These are phyloP conservation scores for Atkinsonella hypoxylon DNA, from an alignment of 2,329 filamentous ascomycete species.

Conservation along the genomic window DNA sequence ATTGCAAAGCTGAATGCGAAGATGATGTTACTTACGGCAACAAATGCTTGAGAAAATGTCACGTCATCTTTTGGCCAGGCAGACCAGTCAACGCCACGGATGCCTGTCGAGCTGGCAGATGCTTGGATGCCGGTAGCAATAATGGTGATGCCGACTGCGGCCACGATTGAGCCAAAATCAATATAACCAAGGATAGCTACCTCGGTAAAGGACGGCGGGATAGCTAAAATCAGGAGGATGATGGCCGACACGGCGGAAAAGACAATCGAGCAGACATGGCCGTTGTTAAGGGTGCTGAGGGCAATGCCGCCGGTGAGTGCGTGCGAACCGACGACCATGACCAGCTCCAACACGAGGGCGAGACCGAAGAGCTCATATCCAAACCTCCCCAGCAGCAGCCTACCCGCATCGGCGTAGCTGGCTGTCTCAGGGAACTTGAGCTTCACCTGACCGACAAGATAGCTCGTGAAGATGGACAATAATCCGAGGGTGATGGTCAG, in stretches of 20 bases:
- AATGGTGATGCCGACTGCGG: conserved; percentile 50
- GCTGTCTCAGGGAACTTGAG: conserved; percentile 37
- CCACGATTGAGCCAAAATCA: conserved; percentile 44
- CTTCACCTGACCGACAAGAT: conserved; percentile 28
- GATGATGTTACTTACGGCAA: conserved; percentile 49
- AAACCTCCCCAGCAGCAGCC: conserved; percentile 41
- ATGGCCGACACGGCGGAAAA: conserved; percentile 26
- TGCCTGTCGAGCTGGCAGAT: conserved; percentile 8
- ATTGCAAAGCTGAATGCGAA: conserved; percentile 46
- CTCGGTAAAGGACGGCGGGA: conserved; percentile 28
- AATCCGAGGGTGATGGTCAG: conserved; percentile 22
- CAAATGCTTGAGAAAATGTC: conserved; percentile 37
- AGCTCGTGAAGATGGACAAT: conserved; percentile 26
- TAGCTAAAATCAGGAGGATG: conserved; percentile 25
- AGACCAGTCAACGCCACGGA: conserved; percentile 19
- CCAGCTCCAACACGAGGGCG: conserved; percentile 46
- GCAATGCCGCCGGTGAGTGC: conserved; percentile 53
- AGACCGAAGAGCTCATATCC: conserved; percentile 46
- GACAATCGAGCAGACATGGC: conserved; percentile 28
- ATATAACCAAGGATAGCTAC: conserved; percentile 30
- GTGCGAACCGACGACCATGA: conserved; percentile 56
- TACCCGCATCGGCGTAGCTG: conserved; percentile 52
- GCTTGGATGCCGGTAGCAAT: conserved; percentile 40
- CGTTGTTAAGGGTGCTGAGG: conserved; percentile 45
- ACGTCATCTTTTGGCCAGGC: conserved; percentile 25